Conservation (phyloP, 2,329 filamentous ascomycete genomes). For the Ophiostoma himal-ulmi region DNA sequence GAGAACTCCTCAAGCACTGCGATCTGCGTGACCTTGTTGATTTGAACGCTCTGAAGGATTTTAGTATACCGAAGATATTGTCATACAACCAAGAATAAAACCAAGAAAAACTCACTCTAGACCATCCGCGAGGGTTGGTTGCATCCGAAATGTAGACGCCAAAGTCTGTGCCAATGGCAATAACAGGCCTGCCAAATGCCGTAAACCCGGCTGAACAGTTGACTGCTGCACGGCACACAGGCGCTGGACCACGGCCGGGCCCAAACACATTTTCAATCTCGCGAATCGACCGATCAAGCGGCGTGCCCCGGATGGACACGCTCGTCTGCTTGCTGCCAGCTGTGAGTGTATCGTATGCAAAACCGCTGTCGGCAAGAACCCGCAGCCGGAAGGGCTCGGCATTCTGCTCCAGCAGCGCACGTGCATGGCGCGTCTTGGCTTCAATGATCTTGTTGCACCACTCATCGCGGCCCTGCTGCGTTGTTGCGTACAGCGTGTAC, state of each 20-base stretch:
- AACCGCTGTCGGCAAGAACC: constrained; percentile 87
- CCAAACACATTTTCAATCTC: constrained; percentile 80
- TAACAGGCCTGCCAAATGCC: constrained; percentile 75
- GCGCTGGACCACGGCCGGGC: constrained; percentile 60
- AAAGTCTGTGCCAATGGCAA: constrained; percentile 91
- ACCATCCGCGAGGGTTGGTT: constrained; percentile 86
- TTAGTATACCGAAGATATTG: not conserved
- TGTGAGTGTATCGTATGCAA: constrained; percentile 66
- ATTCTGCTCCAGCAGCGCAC: constrained; percentile 82
- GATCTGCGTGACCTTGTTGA: constrained; percentile 78
- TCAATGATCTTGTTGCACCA: constrained; percentile 94
- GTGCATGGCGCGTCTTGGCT: constrained; percentile 89
- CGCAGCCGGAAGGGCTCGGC: constrained; percentile 90
- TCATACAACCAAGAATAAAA: not conserved
- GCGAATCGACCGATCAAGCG: constrained; percentile 81
- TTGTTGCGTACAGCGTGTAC: constrained; percentile 83
- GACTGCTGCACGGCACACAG: constrained; percentile 78
- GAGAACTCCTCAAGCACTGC: constrained; percentile 94
- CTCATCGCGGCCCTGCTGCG: constrained; percentile 66
- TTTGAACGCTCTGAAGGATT: constrained; percentile 61
- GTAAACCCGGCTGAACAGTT: constrained; percentile 92
- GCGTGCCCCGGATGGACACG: constrained; percentile 82
- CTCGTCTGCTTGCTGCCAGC: constrained; percentile 54
- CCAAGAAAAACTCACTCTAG: constrained; percentile 55
- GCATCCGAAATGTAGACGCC: constrained; percentile 88